These are phyloP conservation scores for Excoecaria cochinchinensis DNA, from an alignment of 345 rosid species.

Conservation along the genomic window DNA sequence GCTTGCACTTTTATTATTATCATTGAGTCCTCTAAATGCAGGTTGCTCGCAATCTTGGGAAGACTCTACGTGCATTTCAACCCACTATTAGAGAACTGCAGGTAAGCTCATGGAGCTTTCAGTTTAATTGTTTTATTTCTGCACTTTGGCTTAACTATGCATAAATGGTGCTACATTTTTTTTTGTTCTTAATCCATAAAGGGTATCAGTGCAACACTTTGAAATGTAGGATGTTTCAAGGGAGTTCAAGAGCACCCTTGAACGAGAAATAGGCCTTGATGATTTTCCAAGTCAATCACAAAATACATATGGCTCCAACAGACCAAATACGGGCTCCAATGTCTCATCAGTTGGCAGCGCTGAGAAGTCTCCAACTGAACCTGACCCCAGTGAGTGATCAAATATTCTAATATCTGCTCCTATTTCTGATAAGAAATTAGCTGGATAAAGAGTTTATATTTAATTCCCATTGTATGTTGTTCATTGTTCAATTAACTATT, in stretches of 20 bases:
- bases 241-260: slow-evolving; percentile 93
- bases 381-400: slow-evolving; percentile 56
- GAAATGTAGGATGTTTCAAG: slow-evolving; percentile 70
- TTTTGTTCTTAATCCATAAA: not conserved
- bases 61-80: slow-evolving; percentile 86
- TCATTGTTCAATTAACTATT: not conserved
- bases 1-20: not conserved
- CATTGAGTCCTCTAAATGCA: slow-evolving; percentile 28
- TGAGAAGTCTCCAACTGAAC: slow-evolving; percentile 38
- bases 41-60: slow-evolving; percentile 93
- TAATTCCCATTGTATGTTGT: not conserved
- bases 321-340: slow-evolving; percentile 34
- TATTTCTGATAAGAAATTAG: not conserved
- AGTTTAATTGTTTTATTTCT: not conserved
- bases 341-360: slow-evolving; percentile 38
- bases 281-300: slow-evolving; percentile 44
- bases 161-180: slow-evolving; percentile 1
- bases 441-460: not conserved
- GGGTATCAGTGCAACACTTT: slow-evolving; percentile 1
- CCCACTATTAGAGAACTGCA: slow-evolving; percentile 96
- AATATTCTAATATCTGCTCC: not conserved
- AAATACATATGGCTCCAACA: slow-evolving; percentile 43
- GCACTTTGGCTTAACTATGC: not conserved
- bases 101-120: slow-evolving; percentile 32
- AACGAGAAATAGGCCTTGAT: slow-evolving; percentile 82